Evolutionary conservation across 2,329 filamentous ascomycete species (phyloP).

Genomic region (Orbilia oligospora): DNA sequence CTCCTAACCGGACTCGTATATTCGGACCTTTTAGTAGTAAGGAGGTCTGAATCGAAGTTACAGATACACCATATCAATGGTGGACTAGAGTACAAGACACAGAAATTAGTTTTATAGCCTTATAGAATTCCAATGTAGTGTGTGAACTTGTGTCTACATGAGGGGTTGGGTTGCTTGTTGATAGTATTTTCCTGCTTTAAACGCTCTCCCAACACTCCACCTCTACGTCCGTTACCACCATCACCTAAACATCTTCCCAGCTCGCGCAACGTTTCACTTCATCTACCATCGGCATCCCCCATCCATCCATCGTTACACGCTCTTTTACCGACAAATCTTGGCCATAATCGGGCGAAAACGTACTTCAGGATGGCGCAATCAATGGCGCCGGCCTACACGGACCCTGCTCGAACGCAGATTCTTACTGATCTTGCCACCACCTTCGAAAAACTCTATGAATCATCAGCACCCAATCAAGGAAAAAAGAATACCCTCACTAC

Average conservation of each 20-base stretch:
- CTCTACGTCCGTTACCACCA: not conserved
- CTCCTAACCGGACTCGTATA: no score
- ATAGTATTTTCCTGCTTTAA: not conserved
- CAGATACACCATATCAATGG: no score
- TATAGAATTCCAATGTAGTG: no score
- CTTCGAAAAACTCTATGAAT: conserved; percentile 5
- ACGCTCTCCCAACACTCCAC: not conserved
- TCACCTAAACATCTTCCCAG: not conserved
- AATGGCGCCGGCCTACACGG: conserved; percentile 2
- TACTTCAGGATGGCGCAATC: conserved; percentile 27
- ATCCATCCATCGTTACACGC: not conserved
- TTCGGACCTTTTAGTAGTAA: no score
- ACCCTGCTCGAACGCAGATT: conserved; percentile 5
- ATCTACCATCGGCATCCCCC: not conserved
- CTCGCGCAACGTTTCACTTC: not conserved
- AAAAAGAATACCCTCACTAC: conserved; percentile 26
- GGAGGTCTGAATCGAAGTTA: no score
- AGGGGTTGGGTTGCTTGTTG: not conserved
- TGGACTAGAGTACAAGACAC: no score
- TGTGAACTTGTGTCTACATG: not conserved
- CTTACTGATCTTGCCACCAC: not conserved
- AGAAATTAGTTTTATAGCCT: no score
- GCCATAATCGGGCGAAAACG: not conserved
- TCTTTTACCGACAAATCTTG: not conserved
- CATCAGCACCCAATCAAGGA: conserved; percentile 9